A percentile compares a stretch with the other conserved stretches of the same genome.
phyloP scores from a whole-genome alignment of 1,139 yeast species.

The Saccharomycopsis hybrid region DNA sequence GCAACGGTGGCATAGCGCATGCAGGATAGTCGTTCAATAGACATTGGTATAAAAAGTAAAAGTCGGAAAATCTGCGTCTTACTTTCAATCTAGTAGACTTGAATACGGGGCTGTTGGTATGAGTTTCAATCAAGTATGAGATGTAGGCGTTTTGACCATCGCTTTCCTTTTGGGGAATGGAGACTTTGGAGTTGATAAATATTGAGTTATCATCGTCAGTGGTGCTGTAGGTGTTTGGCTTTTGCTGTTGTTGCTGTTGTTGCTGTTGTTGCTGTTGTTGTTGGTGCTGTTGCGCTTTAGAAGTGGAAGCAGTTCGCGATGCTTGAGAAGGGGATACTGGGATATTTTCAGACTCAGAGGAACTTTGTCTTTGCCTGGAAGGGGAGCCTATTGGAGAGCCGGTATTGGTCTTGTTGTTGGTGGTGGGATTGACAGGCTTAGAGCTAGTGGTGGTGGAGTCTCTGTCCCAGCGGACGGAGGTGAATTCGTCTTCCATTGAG shows the following conservation, averaged over 20 bases:
- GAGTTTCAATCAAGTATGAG: conserved; percentile 70
- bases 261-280: too few relatives aligned
- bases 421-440: not conserved
- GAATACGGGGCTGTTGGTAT: conserved; percentile 40
- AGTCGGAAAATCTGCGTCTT: conserved; percentile 78
- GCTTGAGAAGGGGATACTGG: not conserved
- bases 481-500: conserved; percentile 18
- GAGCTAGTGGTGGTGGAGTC: conserved; percentile 5
- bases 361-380: not conserved
- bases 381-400: not conserved
- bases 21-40: conserved; percentile 76
- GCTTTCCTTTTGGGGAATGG: conserved; percentile 73
- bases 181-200: conserved; percentile 41
- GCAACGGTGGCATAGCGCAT: conserved; percentile 84
- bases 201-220: conserved; percentile 8
- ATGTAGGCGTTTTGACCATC: conserved; percentile 79
- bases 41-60: conserved; percentile 69
- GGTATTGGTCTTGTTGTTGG: not conserved
- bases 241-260: not conserved
- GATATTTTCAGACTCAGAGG: not conserved
- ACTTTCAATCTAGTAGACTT: conserved; percentile 43
- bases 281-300: not conserved
- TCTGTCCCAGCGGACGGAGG: conserved; percentile 21
- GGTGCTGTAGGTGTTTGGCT: not conserved
- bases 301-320: not conserved